Evolutionary conservation across 2,329 filamentous ascomycete species (phyloP).

Genomic region (Pseudogymnoascus sp.): DNA sequence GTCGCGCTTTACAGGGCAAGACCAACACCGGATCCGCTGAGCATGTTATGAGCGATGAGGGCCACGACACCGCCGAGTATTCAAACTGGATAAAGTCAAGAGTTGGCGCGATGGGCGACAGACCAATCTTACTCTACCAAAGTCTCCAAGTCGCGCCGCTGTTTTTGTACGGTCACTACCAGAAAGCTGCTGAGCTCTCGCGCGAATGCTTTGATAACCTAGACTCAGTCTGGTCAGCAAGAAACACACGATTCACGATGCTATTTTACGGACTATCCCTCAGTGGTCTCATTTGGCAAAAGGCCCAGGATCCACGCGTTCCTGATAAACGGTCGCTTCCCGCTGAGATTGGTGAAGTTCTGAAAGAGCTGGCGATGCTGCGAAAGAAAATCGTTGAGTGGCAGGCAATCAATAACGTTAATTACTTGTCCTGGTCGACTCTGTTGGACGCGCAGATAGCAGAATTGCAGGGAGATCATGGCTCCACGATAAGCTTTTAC

Average conservation of each 20-base stretch:
- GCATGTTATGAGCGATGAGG: slow-evolving; percentile 57
- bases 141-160: slow-evolving; percentile 54
- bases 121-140: slow-evolving; percentile 60
- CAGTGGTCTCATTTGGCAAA: slow-evolving; percentile 38
- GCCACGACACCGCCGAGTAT: slow-evolving; percentile 51
- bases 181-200: slow-evolving; percentile 50
- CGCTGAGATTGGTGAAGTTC: slow-evolving; percentile 37
- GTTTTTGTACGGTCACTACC: slow-evolving; percentile 55
- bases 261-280: slow-evolving; percentile 53
- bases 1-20: slow-evolving; percentile 66
- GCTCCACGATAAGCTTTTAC: slow-evolving; percentile 52
- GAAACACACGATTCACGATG: slow-evolving; percentile 47
- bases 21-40: slow-evolving; percentile 40
- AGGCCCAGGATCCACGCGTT: slow-evolving; percentile 19
- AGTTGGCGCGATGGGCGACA: slow-evolving; percentile 43
- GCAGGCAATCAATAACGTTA: slow-evolving; percentile 55
- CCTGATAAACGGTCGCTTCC: slow-evolving; percentile 24
- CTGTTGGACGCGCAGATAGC: slow-evolving; percentile 60
- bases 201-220: slow-evolving; percentile 38
- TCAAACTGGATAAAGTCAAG: slow-evolving; percentile 48
- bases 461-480: slow-evolving; percentile 51
- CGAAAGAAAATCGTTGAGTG: slow-evolving; percentile 56
- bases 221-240: slow-evolving; percentile 47
- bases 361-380: slow-evolving; percentile 45
- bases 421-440: slow-evolving; percentile 62